Conservation (phyloP, 2,329 filamentous ascomycete species). For the Venturia effusa region DNA sequence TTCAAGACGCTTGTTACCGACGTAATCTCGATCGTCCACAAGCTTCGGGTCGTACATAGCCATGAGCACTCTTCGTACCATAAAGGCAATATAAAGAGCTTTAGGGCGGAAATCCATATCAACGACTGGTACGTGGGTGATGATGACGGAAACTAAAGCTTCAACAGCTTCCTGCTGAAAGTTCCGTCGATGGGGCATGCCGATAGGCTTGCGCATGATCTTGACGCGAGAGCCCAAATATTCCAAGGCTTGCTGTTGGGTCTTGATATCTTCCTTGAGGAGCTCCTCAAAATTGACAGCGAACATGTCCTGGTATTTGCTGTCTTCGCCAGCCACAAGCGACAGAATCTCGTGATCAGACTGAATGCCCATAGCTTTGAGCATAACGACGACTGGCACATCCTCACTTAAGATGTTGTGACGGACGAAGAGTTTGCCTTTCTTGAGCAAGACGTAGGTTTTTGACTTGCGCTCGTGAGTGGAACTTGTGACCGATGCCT, state of each 20-base stretch:
- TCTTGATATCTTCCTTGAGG: slow-evolving; percentile 71
- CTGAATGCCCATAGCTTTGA: slow-evolving; percentile 88
- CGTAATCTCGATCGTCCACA: slow-evolving; percentile 93
- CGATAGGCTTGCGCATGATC: slow-evolving; percentile 60
- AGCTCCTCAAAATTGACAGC: slow-evolving; percentile 91
- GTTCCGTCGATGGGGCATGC: slow-evolving; percentile 50
- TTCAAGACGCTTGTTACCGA: slow-evolving; percentile 94
- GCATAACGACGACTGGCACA: slow-evolving; percentile 84
- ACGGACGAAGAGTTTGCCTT: slow-evolving; percentile 76
- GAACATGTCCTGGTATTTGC: slow-evolving; percentile 87
- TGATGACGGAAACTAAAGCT: slow-evolving; percentile 81
- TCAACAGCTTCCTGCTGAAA: slow-evolving; percentile 87
- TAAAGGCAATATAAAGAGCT: slow-evolving; percentile 89
- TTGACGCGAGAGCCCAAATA: slow-evolving; percentile 82
- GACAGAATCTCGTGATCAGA: slow-evolving; percentile 93
- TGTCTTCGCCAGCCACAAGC: slow-evolving; percentile 79
- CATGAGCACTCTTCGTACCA: slow-evolving; percentile 94
- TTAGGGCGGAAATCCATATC: slow-evolving; percentile 95
- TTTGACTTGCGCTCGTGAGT: slow-evolving; percentile 97
- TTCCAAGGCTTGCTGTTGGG: slow-evolving; percentile 90
- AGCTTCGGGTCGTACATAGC: slow-evolving; percentile 79
- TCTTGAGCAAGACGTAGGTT: slow-evolving; percentile 90
- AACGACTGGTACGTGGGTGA: slow-evolving; percentile 86
- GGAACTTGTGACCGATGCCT: slow-evolving; percentile 93
- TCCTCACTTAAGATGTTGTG: slow-evolving; percentile 92